These are phyloP conservation scores for Penicillium bialowiezense DNA, from an alignment of 495 filamentous ascomycete genomes.

Conservation along the genomic window DNA sequence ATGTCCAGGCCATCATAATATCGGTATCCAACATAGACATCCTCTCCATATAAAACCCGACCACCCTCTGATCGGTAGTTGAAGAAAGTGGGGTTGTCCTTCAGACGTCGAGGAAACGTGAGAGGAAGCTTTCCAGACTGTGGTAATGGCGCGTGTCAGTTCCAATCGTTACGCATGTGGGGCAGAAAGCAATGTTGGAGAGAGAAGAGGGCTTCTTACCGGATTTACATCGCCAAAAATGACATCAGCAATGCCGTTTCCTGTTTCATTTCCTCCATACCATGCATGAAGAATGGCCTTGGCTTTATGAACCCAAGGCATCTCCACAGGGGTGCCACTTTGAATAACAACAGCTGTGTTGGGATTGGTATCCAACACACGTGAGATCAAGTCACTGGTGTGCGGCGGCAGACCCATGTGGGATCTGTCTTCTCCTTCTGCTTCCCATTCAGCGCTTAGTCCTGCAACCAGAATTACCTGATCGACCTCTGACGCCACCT, in stretches of 20 bases:
- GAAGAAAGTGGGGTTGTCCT: constrained; percentile 66
- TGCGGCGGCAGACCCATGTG: constrained; percentile 71
- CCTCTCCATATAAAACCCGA: constrained; percentile 67
- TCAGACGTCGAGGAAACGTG: constrained; percentile 58
- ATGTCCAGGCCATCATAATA: constrained; percentile 65
- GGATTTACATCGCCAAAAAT: constrained; percentile 59
- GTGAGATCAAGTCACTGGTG: constrained; percentile 68
- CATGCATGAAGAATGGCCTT: constrained; percentile 65
- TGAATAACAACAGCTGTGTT: constrained; percentile 72
- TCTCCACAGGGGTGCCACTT: constrained; percentile 72
- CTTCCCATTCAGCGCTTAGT: constrained; percentile 79
- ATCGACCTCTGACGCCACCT: constrained; percentile 58
- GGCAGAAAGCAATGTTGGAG: no score
- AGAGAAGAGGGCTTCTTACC: constrained; percentile 7
- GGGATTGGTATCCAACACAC: constrained; percentile 64
- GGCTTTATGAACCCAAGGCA: constrained; percentile 72
- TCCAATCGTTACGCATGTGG: no score
- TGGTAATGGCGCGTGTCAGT: background rate
- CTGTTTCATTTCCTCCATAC: constrained; percentile 61
- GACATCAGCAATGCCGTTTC: constrained; percentile 51
- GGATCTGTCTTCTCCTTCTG: constrained; percentile 74
- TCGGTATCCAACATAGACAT: constrained; percentile 71
- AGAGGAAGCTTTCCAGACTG: constrained; percentile 43
- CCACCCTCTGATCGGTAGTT: constrained; percentile 65
- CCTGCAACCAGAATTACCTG: constrained; percentile 73